Conservation (phyloP, 1,284 basidiomycete species). For the Leucoagaricus sp. region DNA sequence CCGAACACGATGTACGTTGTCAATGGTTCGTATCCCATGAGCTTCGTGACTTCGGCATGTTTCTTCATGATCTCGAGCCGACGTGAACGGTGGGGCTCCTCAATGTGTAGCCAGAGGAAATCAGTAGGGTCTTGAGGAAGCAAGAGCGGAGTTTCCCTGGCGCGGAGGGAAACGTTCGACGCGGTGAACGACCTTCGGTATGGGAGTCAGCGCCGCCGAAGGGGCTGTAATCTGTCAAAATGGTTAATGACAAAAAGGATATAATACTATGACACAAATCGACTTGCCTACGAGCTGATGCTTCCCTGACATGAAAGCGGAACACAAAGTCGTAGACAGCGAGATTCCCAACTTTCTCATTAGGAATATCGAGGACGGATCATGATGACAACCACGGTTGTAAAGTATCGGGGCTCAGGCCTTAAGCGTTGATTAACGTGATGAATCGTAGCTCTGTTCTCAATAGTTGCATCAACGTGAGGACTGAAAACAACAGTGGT, state of each 20-base stretch:
- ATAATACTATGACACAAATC: too few relatives aligned
- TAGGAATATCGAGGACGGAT: too few relatives aligned
- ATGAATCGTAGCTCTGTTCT: too few relatives aligned
- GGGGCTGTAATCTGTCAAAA: slow-evolving; percentile 63
- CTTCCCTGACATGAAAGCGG: too few relatives aligned
- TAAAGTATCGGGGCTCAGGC: too few relatives aligned
- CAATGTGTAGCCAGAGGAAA: slow-evolving; percentile 95
- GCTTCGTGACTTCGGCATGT: slow-evolving; percentile 91
- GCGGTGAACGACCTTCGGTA: slow-evolving; percentile 50
- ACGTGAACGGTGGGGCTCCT: slow-evolving; percentile 92
- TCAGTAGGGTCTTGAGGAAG: slow-evolving; percentile 75
- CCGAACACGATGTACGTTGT: slow-evolving; percentile 87
- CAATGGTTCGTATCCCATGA: slow-evolving; percentile 93
- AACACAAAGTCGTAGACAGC: too few relatives aligned
- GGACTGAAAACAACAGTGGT: too few relatives aligned
- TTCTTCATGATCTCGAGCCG: slow-evolving; percentile 90
- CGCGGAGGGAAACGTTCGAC: slow-evolving; percentile 53
- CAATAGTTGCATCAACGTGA: too few relatives aligned
- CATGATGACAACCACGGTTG: too few relatives aligned
- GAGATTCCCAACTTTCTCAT: too few relatives aligned
- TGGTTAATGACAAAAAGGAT: neutral
- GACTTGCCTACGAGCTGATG: too few relatives aligned
- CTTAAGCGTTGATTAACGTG: too few relatives aligned
- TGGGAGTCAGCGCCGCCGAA: slow-evolving; percentile 81
- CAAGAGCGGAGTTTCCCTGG: slow-evolving; percentile 31